Percentiles rank a stretch among this genome's conserved stretches.
phyloP scores from a whole-genome alignment of 139 green algal genomes.

The Auxenochlorella pyrenoidosa region DNA sequence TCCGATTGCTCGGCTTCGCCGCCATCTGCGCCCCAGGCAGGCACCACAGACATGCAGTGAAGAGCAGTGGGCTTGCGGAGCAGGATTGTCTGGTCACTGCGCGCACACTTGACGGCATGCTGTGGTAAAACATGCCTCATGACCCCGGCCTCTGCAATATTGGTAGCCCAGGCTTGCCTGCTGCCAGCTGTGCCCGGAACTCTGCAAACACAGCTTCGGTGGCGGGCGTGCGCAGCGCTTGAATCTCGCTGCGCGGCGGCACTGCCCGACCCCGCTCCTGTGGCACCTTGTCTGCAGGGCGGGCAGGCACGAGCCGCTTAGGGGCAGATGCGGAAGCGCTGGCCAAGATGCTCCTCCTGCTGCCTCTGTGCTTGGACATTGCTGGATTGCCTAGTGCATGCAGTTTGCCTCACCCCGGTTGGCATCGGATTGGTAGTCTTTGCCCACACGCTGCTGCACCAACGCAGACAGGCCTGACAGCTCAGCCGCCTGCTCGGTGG shows the following conservation, averaged over 20 bases:
- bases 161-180: background rate
- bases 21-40: background rate
- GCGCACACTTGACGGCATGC: no score
- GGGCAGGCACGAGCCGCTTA: background rate
- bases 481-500: conserved; percentile 10
- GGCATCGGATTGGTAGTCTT: conserved; percentile 34
- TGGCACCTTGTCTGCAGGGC: conserved; percentile 42
- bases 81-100: background rate
- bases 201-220: conserved; percentile 31
- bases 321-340: background rate
- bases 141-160: no score
- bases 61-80: background rate
- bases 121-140: no score
- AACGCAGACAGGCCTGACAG: conserved; percentile 1
- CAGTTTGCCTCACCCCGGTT: conserved; percentile 38
- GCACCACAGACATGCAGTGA: background rate
- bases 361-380: no score
- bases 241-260: conserved; percentile 10
- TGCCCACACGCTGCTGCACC: conserved; percentile 9
- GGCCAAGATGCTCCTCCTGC: no score
- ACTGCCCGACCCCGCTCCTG: conserved; percentile 16
- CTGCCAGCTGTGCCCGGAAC: conserved; percentile 38
- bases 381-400: no score
- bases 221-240: conserved; percentile 39
- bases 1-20: background rate